Percentiles rank a stretch among this genome's conserved stretches.
Evolutionary conservation across 306 rosid species (phyloP).

Genomic region (Lathyrus oleraceus): DNA sequence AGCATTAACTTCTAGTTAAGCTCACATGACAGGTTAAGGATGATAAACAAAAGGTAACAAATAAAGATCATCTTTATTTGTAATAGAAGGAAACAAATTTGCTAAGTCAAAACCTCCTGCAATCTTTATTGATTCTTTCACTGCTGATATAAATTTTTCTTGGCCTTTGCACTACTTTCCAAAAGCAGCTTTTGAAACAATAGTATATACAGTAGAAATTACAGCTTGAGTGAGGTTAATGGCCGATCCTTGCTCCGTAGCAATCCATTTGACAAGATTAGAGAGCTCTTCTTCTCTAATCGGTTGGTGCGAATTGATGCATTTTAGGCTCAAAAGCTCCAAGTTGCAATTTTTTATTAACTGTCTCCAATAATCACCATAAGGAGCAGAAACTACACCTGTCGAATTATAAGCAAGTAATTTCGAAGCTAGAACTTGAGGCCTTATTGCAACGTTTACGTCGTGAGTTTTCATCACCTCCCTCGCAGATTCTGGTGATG

Average conservation of each 20-base stretch:
- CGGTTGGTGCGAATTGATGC: background rate
- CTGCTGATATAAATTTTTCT: background rate
- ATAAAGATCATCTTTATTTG: conserved; percentile 5
- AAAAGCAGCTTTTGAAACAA: background rate
- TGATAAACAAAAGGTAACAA: background rate
- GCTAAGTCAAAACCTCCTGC: background rate
- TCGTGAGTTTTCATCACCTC: background rate
- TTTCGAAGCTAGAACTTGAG: background rate
- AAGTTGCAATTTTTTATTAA: background rate
- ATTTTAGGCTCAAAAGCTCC: background rate
- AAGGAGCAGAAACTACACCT: background rate
- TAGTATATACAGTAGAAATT: background rate
- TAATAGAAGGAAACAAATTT: background rate
- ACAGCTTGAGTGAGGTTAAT: background rate
- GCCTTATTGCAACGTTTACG: background rate
- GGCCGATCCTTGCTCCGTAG: background rate
- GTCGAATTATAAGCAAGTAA: background rate
- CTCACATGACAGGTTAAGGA: conserved; percentile 5
- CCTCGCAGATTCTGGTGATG: background rate
- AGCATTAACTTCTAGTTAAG: background rate
- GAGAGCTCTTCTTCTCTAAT: background rate
- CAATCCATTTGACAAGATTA: background rate
- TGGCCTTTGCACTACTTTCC: background rate
- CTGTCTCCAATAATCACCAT: background rate
- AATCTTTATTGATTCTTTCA: background rate